A percentile compares a stretch with the other conserved stretches of the same genome.
Conservation (phyloP, 177 flowering plant species). For the Vitis hybrid region DNA sequence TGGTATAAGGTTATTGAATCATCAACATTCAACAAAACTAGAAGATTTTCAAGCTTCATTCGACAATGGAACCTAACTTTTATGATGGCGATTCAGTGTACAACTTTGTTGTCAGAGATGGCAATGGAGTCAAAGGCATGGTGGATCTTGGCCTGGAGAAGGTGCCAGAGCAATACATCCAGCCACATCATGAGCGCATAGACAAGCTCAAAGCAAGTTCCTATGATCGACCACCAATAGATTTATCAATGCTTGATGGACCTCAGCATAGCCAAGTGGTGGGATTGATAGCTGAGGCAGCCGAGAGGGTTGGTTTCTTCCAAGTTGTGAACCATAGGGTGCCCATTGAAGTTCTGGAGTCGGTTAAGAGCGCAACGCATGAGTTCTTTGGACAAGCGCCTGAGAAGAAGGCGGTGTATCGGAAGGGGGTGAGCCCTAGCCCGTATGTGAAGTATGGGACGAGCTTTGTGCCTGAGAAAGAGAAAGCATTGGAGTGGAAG, state of each 20-base stretch:
- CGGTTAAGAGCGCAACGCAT: constrained; percentile 29
- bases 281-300: constrained; percentile 21
- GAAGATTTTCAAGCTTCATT: too few relatives aligned
- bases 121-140: constrained; percentile 36
- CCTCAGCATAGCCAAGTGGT: constrained; percentile 29
- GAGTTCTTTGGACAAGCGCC: constrained; percentile 25
- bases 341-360: constrained; percentile 32
- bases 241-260: constrained; percentile 35
- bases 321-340: constrained; percentile 52
- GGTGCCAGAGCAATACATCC: constrained; percentile 32
- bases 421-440: constrained; percentile 31
- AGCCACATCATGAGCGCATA: constrained; percentile 30
- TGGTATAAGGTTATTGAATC: too few relatives aligned
- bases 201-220: constrained; percentile 9
- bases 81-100: constrained; percentile 13
- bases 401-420: constrained; percentile 35
- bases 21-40: too few relatives aligned
- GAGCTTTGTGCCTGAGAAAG: constrained; percentile 49
- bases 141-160: constrained; percentile 25
- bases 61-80: constrained; percentile 19
- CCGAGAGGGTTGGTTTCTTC: constrained; percentile 44
- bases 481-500: constrained; percentile 51
- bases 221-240: constrained; percentile 21
- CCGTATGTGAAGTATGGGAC: constrained; percentile 41
- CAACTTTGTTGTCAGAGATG: constrained; percentile 33